Base-by-base conservation (phyloP, 2,329 filamentous ascomycete species). In the Fusarium pininemorale region DNA sequence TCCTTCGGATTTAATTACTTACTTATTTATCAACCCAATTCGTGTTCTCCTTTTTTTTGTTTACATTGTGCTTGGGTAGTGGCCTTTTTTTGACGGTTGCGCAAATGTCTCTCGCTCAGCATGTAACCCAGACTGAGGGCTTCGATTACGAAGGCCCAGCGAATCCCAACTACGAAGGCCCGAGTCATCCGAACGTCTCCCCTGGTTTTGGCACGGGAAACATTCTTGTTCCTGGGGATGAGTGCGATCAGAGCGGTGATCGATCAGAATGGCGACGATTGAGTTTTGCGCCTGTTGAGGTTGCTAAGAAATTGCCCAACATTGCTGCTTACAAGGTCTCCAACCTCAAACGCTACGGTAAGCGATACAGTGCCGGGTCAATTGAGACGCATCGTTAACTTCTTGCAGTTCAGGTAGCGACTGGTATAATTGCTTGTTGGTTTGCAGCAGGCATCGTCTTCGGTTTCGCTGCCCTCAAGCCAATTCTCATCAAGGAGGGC, bases 381-480 rank as follows among this genome's bases (percentile, higher is more conserved):
- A 37, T 30, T 4, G 13, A 26, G 12, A 22, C 5, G 3, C 14
- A 6, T 18, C 16, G 3, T 10, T 68, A 9, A 75, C 28, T 13
- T 11, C 6, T 0, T 2, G 2, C 76, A 94, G 91, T 88, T 22
- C 93, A 96, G 83, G 89, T 95, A n/a, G 82, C 83, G 45, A 84
- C 89, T 53, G 92, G 91, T 11, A 90, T 94, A 3, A 76, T 93
- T 16, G 93, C 93, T 80, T 95, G 93, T 81, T 88, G 95, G 59
- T 86, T 97, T 54, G 90, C 93, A 7, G 91, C 94, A 3, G 95
- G 94, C 1, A 86, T 94, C 28, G 90, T 96, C 13, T 96, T 96
- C 80, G 94, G 94, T 30, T 96, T 94, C 80, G 94, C 94, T 11
- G 93, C 94, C 8, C 85, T 96, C 70, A 96, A 96, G 79, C 93